phyloP scores from a whole-genome alignment of 805 yeast species.

The Candida ovalis region DNA sequence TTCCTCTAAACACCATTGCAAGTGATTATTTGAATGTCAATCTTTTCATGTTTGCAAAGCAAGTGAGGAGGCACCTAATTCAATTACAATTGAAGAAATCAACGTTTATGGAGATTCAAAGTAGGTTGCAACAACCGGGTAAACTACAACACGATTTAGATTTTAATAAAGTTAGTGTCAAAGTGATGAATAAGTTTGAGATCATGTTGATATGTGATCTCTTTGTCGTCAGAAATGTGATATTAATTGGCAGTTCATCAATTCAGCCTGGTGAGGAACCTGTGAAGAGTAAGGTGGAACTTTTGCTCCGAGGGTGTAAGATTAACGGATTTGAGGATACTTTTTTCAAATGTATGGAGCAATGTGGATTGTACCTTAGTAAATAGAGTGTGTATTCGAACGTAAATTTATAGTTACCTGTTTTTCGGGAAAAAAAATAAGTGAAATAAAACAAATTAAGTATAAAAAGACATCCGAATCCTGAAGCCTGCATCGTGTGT shows the following conservation, averaged over 20 bases:
- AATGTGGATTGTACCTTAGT: slow-evolving; percentile 8
- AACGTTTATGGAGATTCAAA: slow-evolving; percentile 13
- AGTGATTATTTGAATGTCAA: slow-evolving; percentile 23
- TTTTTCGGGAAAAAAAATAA: too few species aligned
- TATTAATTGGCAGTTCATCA: slow-evolving; percentile 9
- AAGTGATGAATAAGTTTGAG: slow-evolving; percentile 14
- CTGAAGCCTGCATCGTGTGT: too few species aligned
- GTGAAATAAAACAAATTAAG: too few species aligned
- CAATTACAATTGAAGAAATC: slow-evolving; percentile 21
- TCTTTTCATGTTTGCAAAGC: slow-evolving; percentile 22
- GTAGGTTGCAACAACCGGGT: slow-evolving; percentile 8
- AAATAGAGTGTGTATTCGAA: background rate
- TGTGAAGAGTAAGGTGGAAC: slow-evolving; percentile 13
- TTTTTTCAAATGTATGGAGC: slow-evolving; percentile 13
- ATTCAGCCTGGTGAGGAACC: slow-evolving; percentile 4
- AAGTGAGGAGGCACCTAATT: slow-evolving; percentile 24
- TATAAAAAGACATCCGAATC: too few species aligned
- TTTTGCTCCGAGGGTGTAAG: slow-evolving; percentile 16
- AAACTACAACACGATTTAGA: slow-evolving; percentile 25
- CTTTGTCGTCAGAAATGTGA: slow-evolving; percentile 14
- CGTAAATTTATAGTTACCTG: too few species aligned
- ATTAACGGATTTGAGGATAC: slow-evolving; percentile 12
- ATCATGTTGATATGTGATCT: slow-evolving; percentile 23
- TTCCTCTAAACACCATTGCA: slow-evolving; percentile 25
- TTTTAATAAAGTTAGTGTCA: slow-evolving; percentile 25